Percentiles rank a stretch among this genome's conserved stretches.
phyloP scores from a whole-genome alignment of 805 yeast species.

The Candida peoriensis region DNA sequence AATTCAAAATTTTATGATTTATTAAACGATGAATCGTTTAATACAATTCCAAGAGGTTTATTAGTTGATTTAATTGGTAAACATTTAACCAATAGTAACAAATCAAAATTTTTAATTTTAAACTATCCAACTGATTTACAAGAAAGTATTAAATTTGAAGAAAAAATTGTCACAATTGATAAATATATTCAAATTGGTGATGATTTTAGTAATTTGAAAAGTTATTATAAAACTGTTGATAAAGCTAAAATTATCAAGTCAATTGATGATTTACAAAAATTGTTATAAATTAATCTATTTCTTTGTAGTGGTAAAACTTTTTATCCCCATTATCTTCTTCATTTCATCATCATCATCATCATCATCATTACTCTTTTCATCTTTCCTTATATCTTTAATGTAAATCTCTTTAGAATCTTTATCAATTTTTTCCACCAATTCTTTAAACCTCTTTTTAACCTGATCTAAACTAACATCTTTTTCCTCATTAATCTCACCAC shows the following conservation, averaged over 20 bases:
- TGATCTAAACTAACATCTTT: slow-evolving; percentile 43
- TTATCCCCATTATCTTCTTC: slow-evolving; percentile 52
- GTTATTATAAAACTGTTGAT: slow-evolving; percentile 63
- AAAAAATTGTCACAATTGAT: slow-evolving; percentile 50
- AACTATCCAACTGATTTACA: slow-evolving; percentile 59
- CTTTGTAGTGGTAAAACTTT: slow-evolving; percentile 49
- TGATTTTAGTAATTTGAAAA: slow-evolving; percentile 41
- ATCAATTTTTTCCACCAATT: slow-evolving; percentile 30
- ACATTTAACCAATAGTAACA: slow-evolving; percentile 22
- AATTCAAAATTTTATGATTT: slow-evolving; percentile 46
- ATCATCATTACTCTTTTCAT: slow-evolving; percentile 11
- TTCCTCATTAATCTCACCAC: slow-evolving; percentile 33
- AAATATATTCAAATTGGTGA: slow-evolving; percentile 33
- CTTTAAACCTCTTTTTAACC: slow-evolving; percentile 36
- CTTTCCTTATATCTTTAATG: too few relatives aligned
- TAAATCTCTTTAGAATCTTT: too few relatives aligned
- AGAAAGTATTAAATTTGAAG: slow-evolving; percentile 71
- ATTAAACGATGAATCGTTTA: slow-evolving; percentile 33
- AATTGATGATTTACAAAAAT: slow-evolving; percentile 1
- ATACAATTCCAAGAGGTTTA: slow-evolving; percentile 31
- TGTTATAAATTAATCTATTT: slow-evolving; percentile 5
- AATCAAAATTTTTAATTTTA: slow-evolving; percentile 39
- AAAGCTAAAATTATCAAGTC: slow-evolving; percentile 33
- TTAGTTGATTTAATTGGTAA: slow-evolving; percentile 28
- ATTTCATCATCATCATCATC: slow-evolving; percentile 28